These are phyloP conservation scores for Paraphysoderma sedebokerense DNA, from an alignment of 371 early-diverging fungal species.

Conservation along the genomic window DNA sequence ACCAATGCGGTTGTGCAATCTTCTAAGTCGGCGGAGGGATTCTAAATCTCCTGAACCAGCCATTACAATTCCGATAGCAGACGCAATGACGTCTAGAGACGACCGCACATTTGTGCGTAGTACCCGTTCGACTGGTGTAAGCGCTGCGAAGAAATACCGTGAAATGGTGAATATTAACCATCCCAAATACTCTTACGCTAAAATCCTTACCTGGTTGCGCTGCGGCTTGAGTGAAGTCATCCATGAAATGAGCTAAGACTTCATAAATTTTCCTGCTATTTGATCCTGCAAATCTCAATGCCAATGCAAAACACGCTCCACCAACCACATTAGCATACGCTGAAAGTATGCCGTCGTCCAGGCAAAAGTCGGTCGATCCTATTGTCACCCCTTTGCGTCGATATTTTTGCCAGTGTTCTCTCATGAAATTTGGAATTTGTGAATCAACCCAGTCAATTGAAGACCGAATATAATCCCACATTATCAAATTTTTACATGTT, in stretches of 20 bases:
- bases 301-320: constrained; percentile 64
- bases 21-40: constrained; percentile 31
- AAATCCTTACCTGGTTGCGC: constrained; percentile 15
- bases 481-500: constrained; percentile 42
- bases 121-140: no score
- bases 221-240: constrained; percentile 23
- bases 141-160: no score
- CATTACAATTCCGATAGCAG: constrained; percentile 50
- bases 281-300: constrained; percentile 63
- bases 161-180: constrained; percentile 1
- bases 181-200: no score
- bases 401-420: no score
- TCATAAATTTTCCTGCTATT: constrained; percentile 23
- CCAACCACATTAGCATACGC: no score
- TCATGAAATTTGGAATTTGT: constrained; percentile 44
- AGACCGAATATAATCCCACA: constrained; percentile 48
- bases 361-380: no score
- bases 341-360: no score
- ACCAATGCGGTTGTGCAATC: constrained; percentile 21
- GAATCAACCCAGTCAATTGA: constrained; percentile 42
- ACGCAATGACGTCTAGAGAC: constrained; percentile 44
- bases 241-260: constrained; percentile 25
- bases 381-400: no score
- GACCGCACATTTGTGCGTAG: constrained; percentile 26
- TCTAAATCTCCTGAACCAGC: constrained; percentile 64